Conservation (phyloP, 2,329 filamentous ascomycete genomes). For the Pseudodiploospora longispora region DNA sequence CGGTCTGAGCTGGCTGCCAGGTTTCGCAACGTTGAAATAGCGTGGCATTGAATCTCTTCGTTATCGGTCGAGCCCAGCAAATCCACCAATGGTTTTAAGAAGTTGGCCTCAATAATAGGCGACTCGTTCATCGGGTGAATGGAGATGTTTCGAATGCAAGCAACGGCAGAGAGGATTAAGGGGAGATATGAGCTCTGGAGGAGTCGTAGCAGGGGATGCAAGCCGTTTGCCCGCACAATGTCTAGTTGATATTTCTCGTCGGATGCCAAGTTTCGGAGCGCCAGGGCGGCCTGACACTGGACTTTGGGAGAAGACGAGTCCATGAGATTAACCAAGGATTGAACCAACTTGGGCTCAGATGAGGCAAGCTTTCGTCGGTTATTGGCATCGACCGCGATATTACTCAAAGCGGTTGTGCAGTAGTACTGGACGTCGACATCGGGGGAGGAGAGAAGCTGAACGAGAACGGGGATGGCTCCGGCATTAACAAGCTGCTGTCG, state of each 20-base stretch:
- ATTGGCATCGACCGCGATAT: conserved; percentile 89
- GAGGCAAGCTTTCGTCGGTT: conserved; percentile 88
- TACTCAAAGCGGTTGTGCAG: conserved; percentile 95
- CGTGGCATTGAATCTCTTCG: conserved; percentile 97
- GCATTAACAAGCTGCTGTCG: conserved; percentile 95
- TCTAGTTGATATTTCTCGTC: conserved; percentile 99
- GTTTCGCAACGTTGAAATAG: conserved; percentile 93
- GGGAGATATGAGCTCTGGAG: conserved; percentile 93
- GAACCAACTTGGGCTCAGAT: conserved; percentile 83
- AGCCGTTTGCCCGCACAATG: conserved; percentile 82
- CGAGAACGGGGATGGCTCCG: conserved; percentile 93
- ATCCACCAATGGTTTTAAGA: conserved; percentile 87
- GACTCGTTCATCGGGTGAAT: conserved; percentile 98
- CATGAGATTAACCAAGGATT: conserved; percentile 92
- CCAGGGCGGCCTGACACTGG: conserved; percentile 92
- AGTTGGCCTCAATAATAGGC: conserved; percentile 95
- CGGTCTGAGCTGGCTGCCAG: conserved; percentile 92
- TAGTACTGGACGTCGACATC: conserved; percentile 99
- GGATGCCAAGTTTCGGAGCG: conserved; percentile 88
- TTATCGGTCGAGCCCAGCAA: conserved; percentile 92
- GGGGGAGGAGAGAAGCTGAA: conserved; percentile 83
- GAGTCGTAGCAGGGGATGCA: conserved; percentile 77
- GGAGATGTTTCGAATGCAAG: conserved; percentile 97
- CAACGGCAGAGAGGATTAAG: conserved; percentile 90
- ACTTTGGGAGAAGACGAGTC: conserved; percentile 96